Conservation (phyloP, 495 filamentous ascomycete species). For the Rusavskia elegans region DNA sequence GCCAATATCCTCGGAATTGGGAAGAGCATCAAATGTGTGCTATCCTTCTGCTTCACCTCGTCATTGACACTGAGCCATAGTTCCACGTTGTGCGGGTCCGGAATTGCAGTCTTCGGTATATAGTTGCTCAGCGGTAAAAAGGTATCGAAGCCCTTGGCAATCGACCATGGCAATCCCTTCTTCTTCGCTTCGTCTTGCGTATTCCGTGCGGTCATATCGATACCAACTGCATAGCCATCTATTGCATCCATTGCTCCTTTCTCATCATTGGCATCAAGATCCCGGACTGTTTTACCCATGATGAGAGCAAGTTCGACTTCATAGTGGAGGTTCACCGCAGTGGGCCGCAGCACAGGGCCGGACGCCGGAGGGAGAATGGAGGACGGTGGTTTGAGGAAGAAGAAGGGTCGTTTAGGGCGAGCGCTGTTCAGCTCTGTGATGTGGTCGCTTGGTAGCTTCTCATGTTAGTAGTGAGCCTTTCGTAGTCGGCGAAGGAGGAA, state of each 20-base stretch:
- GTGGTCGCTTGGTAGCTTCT: slow-evolving; percentile 54
- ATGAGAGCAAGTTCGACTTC: slow-evolving; percentile 88
- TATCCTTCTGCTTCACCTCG: slow-evolving; percentile 62
- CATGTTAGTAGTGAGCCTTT: neutral
- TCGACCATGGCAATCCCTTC: slow-evolving; percentile 90
- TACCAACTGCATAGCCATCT: slow-evolving; percentile 58
- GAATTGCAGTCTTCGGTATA: slow-evolving; percentile 62
- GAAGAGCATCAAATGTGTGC: slow-evolving; percentile 83
- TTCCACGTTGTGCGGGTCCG: slow-evolving; percentile 76
- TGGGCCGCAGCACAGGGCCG: slow-evolving; percentile 72
- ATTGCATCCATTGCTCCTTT: slow-evolving; percentile 31
- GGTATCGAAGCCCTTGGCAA: slow-evolving; percentile 93
- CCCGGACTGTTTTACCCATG: slow-evolving; percentile 59
- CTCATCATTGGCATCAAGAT: slow-evolving; percentile 52
- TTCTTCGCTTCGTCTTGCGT: slow-evolving; percentile 90
- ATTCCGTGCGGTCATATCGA: slow-evolving; percentile 91
- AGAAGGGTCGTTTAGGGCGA: slow-evolving; percentile 84
- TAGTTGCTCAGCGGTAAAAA: slow-evolving; percentile 72
- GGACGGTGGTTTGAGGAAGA: slow-evolving; percentile 89
- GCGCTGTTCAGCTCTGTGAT: slow-evolving; percentile 79
- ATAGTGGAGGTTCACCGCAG: slow-evolving; percentile 75
- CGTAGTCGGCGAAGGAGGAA: neutral
- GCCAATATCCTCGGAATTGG: slow-evolving; percentile 69
- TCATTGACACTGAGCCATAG: slow-evolving; percentile 70
- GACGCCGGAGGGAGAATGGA: slow-evolving; percentile 61